Percentiles rank a stretch among this genome's conserved stretches.
Conservation (phyloP, 2,329 filamentous ascomycete genomes). For the Diaporthe citrichinensis region DNA sequence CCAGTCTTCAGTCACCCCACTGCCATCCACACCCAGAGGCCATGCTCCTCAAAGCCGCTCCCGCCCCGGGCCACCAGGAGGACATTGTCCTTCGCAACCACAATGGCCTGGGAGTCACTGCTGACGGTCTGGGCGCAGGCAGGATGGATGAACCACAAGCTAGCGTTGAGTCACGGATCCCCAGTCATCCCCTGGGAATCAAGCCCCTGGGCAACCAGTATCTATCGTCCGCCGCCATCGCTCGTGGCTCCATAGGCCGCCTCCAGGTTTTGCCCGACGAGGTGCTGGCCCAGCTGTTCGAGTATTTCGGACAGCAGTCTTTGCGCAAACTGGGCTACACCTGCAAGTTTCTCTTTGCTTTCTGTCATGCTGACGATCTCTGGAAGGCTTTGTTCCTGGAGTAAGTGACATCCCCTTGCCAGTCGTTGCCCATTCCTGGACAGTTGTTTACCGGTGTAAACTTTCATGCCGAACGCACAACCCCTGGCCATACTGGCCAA, state of each 20-base stretch:
- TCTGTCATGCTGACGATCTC: constrained; percentile 85
- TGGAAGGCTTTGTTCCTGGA: constrained; percentile 89
- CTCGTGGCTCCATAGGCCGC: constrained; percentile 75
- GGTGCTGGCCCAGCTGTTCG: constrained; percentile 80
- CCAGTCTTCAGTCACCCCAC: constrained; percentile 29
- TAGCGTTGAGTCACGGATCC: constrained; percentile 68
- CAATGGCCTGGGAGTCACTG: constrained; percentile 20
- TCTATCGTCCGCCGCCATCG: constrained; percentile 75
- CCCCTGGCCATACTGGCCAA: neutral
- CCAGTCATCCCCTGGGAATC: constrained; percentile 84
- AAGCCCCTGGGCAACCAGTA: constrained; percentile 90
- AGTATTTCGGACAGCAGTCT: constrained; percentile 76
- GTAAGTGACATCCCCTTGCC: constrained; percentile 69
- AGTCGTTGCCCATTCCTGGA: neutral
- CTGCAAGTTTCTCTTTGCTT: constrained; percentile 90
- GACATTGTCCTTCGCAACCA: constrained; percentile 39
- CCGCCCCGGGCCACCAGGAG: constrained; percentile 29
- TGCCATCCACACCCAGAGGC: constrained; percentile 3
- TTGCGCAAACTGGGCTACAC: constrained; percentile 79
- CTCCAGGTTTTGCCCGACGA: constrained; percentile 85
- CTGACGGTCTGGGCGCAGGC: neutral
- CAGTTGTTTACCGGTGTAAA: neutral
- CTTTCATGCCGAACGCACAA: neutral
- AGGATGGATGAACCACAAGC: constrained; percentile 44
- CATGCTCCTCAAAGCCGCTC: constrained; percentile 40